phyloP scores from a whole-genome alignment of 371 early-diverging fungal species.

The Mucor ambiguus region DNA sequence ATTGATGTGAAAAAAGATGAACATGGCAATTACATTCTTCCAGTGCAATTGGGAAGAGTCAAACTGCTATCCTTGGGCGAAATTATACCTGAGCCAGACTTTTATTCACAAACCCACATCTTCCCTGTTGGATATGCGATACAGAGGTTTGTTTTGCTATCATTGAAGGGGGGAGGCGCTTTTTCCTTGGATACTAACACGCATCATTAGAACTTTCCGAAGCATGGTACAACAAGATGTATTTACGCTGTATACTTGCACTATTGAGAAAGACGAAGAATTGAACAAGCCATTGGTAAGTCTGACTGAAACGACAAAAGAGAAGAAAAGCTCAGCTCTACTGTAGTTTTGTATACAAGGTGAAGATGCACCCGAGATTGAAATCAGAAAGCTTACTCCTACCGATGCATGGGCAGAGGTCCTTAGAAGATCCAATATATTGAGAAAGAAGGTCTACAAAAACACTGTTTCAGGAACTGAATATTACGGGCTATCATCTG shows the following conservation, averaged over 20 bases:
- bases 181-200: neutral
- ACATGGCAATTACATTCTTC: conserved; percentile 15
- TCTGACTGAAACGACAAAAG: neutral
- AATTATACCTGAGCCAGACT: conserved; percentile 14
- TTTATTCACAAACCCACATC: conserved; percentile 16
- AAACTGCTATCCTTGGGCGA: conserved; percentile 8
- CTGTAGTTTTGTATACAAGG: conserved; percentile 19
- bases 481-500: conserved; percentile 84
- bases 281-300: conserved; percentile 17
- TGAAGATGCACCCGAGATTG: conserved; percentile 59
- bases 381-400: conserved; percentile 72
- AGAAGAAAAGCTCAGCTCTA: neutral
- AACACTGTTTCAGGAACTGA: conserved; percentile 91
- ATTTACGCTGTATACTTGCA: conserved; percentile 13
- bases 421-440: conserved; percentile 72
- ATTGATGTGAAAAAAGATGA: conserved; percentile 7
- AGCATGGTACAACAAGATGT: conserved; percentile 14
- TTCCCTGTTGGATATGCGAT: conserved; percentile 16
- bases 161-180: neutral
- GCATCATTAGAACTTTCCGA: conserved; percentile 3
- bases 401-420: conserved; percentile 90
- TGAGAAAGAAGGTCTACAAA: conserved; percentile 73
- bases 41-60: conserved; percentile 9
- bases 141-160: conserved; percentile 2
- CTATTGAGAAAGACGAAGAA: conserved; percentile 10